Evolutionary conservation across 805 yeast species (phyloP).

Genomic region (Debaryomyces hansenii): DNA sequence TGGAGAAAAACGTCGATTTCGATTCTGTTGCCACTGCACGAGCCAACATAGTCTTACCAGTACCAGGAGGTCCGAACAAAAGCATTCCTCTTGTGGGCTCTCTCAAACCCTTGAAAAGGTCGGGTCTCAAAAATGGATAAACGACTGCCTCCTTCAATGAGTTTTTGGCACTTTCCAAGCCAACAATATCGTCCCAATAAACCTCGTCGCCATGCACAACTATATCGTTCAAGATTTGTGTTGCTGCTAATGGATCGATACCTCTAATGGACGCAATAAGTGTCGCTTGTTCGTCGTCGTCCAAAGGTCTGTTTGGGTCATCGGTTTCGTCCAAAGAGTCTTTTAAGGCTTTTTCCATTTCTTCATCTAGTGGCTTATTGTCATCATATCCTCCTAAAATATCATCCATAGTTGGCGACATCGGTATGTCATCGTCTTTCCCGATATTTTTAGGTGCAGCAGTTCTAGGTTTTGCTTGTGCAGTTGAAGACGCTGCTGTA

Average conservation of each 20-base stretch:
- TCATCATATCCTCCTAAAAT: conserved; percentile 20
- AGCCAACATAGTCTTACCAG: conserved; percentile 97
- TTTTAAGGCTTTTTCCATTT: conserved; percentile 2
- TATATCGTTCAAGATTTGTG: conserved; percentile 83
- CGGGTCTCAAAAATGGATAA: conserved; percentile 93
- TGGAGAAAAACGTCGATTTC: conserved; percentile 86
- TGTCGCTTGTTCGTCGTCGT: conserved; percentile 31
- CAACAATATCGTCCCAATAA: conserved; percentile 94
- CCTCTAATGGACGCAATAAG: conserved; percentile 57
- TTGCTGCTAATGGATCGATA: conserved; percentile 76
- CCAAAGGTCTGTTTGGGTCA: conserved; percentile 11
- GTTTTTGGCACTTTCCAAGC: conserved; percentile 82
- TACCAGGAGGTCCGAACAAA: conserved; percentile 97
- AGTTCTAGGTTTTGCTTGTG: conserved; percentile 1
- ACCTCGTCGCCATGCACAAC: conserved; percentile 89
- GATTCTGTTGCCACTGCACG: conserved; percentile 96
- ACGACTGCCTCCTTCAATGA: conserved; percentile 94
- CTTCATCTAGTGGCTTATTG: conserved; percentile 5
- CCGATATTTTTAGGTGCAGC: conserved; percentile 4
- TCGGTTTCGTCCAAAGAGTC: conserved; percentile 20
- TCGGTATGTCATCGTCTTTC: conserved; percentile 5
- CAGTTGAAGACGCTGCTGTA: conserved; percentile 2
- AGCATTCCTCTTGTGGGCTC: conserved; percentile 98
- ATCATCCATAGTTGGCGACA: conserved; percentile 27
- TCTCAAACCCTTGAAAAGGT: conserved; percentile 82